Evolutionary conservation across 164 flowering plant species (phyloP).

Genomic region (Vitis riparia): DNA sequence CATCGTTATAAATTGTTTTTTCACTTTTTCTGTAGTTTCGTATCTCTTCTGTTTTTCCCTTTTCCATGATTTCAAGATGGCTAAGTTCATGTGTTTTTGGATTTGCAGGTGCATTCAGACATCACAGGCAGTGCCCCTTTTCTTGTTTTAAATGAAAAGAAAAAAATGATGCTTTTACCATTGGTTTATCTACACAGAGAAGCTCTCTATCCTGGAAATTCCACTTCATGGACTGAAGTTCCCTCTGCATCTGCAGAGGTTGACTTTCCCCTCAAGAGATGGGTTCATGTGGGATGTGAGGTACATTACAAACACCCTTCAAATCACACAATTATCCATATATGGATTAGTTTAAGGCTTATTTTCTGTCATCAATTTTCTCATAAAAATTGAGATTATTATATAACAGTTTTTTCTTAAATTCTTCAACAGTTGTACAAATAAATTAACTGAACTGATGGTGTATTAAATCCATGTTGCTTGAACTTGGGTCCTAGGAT

Average conservation of each 20-base stretch:
- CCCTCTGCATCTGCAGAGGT: constrained; percentile 31
- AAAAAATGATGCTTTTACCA: constrained; percentile 44
- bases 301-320: constrained; percentile 28
- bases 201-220: constrained; percentile 27
- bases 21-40: too few relatives aligned
- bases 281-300: constrained; percentile 88
- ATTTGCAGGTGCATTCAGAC: constrained; percentile 30
- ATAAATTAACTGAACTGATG: too few relatives aligned
- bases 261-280: constrained; percentile 51
- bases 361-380: too few relatives aligned
- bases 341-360: too few relatives aligned
- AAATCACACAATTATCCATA: too few relatives aligned
- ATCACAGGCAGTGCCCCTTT: constrained; percentile 37
- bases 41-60: not conserved
- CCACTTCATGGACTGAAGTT: constrained; percentile 28
- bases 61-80: not conserved
- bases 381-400: too few relatives aligned
- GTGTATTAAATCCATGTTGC: too few relatives aligned
- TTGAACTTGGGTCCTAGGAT: too few relatives aligned
- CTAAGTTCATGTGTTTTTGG: constrained; percentile 9
- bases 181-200: constrained; percentile 36
- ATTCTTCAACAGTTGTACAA: not conserved
- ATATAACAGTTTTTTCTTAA: not conserved
- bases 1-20: too few relatives aligned
- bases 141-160: constrained; percentile 48